A percentile compares a stretch with the other conserved stretches of the same genome.
phyloP scores from a whole-genome alignment of 208 protist genomes.

The Leishmania aethiopica region DNA sequence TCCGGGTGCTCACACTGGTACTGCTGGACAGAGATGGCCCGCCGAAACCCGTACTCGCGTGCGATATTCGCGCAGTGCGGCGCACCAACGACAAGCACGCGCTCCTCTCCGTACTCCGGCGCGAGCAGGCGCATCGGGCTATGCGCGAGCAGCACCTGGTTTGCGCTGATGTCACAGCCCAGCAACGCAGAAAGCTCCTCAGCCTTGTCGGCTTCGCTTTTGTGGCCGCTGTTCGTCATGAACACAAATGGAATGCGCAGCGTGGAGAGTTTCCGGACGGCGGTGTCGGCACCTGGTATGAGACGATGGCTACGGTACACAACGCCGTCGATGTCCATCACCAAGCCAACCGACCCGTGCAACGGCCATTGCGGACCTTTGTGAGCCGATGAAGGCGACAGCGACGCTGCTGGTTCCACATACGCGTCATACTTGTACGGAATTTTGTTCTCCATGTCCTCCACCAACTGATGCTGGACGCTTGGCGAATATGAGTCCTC shows the following conservation, averaged over 20 bases:
- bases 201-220: constrained; percentile 76
- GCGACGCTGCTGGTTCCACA: constrained; percentile 23
- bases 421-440: constrained; percentile 73
- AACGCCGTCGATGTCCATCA: constrained; percentile 89
- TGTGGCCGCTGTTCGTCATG: constrained; percentile 81
- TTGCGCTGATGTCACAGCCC: constrained; percentile 45
- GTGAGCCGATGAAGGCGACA: not conserved
- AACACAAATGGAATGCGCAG: constrained; percentile 84
- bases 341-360: constrained; percentile 74
- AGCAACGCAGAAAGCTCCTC: constrained; percentile 66
- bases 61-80: constrained; percentile 55
- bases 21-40: constrained; percentile 68
- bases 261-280: constrained; percentile 59
- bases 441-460: constrained; percentile 71
- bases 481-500: constrained; percentile 41
- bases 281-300: constrained; percentile 71
- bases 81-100: constrained; percentile 72
- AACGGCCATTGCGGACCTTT: constrained; percentile 57
- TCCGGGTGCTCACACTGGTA: constrained; percentile 83
- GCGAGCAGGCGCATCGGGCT: constrained; percentile 83
- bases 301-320: constrained; percentile 66
- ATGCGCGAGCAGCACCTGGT: constrained; percentile 75
- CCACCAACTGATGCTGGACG: constrained; percentile 44
- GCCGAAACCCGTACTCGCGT: constrained; percentile 69
- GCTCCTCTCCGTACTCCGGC: constrained; percentile 41